Evolutionary conservation across 805 yeast genomes (phyloP).

Genomic region (Yarrowia sp.): DNA sequence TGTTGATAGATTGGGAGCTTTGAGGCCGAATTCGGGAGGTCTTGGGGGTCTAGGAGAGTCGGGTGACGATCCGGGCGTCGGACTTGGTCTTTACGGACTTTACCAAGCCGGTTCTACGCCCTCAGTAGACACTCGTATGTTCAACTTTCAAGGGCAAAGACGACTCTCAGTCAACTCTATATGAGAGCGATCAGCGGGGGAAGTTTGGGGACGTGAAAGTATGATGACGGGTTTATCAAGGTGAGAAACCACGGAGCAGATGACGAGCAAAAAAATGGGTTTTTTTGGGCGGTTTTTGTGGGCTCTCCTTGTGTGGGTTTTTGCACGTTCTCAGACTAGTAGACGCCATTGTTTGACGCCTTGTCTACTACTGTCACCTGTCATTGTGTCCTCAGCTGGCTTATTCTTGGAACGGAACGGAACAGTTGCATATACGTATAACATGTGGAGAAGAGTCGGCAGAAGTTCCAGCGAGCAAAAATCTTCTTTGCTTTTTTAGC

Average conservation of each 20-base stretch:
- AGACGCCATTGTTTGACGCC: not conserved
- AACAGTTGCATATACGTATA: not conserved
- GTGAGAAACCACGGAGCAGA: too few species aligned
- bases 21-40: not conserved
- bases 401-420: slow-evolving; percentile 9
- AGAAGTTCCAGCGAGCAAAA: not conserved
- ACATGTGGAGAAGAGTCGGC: slow-evolving; percentile 14
- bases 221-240: not conserved
- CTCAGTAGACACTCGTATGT: not conserved
- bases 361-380: not conserved
- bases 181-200: not conserved
- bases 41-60: not conserved
- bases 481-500: not conserved
- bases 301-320: too few species aligned
- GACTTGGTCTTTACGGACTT: not conserved
- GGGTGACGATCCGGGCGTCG: not conserved
- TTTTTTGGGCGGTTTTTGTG: too few species aligned
- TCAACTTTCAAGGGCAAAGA: not conserved
- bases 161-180: not conserved
- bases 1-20: not conserved
- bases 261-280: too few species aligned
- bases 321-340: not conserved
- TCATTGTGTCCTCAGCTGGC: not conserved
- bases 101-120: not conserved
- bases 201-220: not conserved